Conservation (phyloP, 495 filamentous ascomycete species). For the Cercophora sp. region DNA sequence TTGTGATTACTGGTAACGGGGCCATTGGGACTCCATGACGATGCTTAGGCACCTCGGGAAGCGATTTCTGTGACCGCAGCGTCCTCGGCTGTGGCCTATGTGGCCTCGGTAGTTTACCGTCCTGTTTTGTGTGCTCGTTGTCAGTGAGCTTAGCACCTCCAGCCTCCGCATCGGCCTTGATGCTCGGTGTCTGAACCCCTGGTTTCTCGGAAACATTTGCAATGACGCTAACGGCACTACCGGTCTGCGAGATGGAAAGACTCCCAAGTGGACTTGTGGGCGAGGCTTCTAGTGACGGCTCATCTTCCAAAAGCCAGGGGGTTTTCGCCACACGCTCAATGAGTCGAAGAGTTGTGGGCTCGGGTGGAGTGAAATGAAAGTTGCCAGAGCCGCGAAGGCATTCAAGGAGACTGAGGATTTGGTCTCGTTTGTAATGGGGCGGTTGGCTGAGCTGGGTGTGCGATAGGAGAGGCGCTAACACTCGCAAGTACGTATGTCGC, state of each 20-base stretch:
- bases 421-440: constrained; percentile 88
- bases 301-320: constrained; percentile 65
- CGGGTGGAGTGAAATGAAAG: constrained; percentile 83
- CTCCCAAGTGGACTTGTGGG: constrained; percentile 47
- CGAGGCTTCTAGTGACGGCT: constrained; percentile 37
- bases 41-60: constrained; percentile 46
- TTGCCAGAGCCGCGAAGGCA: constrained; percentile 59
- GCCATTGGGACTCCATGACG: constrained; percentile 43
- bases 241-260: constrained; percentile 42
- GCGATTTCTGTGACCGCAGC: constrained; percentile 35
- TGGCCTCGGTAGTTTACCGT: too few species aligned
- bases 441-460: constrained; percentile 84
- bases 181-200: constrained; percentile 78
- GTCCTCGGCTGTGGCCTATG: too few species aligned
- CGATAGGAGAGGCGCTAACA: constrained; percentile 82
- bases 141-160: constrained; percentile 32
- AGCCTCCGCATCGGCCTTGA: constrained; percentile 38
- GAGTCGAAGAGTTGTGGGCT: constrained; percentile 83
- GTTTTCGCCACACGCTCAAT: constrained; percentile 77
- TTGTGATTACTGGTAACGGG: constrained; percentile 20
- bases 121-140: too few species aligned
- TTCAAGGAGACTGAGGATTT: constrained; percentile 69
- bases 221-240: constrained; percentile 63
- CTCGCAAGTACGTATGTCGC: constrained; percentile 95
- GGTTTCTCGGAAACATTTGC: constrained; percentile 79